Evolutionary conservation across 805 yeast species (phyloP), one percentile per base, ranked within the genome.

Genomic region (Starmerella asiatica): DNA sequence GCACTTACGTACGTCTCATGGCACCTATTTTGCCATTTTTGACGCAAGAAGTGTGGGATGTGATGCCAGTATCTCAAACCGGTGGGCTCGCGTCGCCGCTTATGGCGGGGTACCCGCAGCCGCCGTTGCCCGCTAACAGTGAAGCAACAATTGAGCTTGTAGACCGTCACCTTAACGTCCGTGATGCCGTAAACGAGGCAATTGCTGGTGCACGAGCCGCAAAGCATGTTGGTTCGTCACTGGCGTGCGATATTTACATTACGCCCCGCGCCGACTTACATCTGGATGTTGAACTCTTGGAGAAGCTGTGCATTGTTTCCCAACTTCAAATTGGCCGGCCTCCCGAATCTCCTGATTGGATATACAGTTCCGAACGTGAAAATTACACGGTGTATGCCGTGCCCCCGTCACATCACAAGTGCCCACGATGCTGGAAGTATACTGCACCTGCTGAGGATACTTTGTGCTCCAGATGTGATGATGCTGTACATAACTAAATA

Each of bases 341-440:
- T 0, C 46, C 53, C 0, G 42, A 54, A 6, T 29, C 40, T 11
- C 26, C 34, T 2, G 51, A 47, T 15, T 59, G 61, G 63, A 15
- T 58, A 57, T 51, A 50, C 38, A 44, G 57, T 2, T 46, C 67
- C 2, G 57, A 51, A 6, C 63, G 56, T 2, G 51, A 49, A 7
- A 54, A 37, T 3, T 40, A 65, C 5, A 49, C 48, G 1, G 51
- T 72, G 3, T 46, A 56, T 2, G 68, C 79, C 2, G 58, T 65
- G 6, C 64, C 66, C 4, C 69, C 84, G 0, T 42, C 56, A 0
- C 53, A 63, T 2, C 60, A 61, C 38, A 85, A 85, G 53, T 91
- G 98, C 56, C 94, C 94, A 5, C 70, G 98, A 56, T 91, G 98
- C 60, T 91, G 98, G 98, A 82, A 82, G 53, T 75, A 61, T 54